These are phyloP conservation scores for Torrubiella hemipterigena DNA, from an alignment of 2,329 filamentous ascomycete genomes.

Conservation along the genomic window DNA sequence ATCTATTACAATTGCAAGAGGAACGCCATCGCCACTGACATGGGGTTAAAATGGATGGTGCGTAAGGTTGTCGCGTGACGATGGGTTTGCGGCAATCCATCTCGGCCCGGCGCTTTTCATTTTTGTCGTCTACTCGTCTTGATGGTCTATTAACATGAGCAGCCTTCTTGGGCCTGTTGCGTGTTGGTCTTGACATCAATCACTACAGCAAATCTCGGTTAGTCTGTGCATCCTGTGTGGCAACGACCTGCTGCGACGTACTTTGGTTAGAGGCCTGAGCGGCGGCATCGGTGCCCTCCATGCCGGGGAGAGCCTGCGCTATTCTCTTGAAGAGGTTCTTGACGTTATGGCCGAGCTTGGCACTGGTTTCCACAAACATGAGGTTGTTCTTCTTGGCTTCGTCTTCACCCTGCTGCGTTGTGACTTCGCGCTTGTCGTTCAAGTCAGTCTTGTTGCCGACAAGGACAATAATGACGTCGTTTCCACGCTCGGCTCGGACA, in stretches of 20 bases:
- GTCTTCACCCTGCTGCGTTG: constrained; percentile 89
- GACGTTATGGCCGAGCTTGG: constrained; percentile 95
- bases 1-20: too few relatives aligned
- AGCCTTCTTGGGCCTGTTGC: constrained; percentile 59
- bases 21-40: too few relatives aligned
- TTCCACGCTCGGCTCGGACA: constrained; percentile 88
- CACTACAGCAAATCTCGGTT: constrained; percentile 43
- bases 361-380: constrained; percentile 98
- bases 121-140: too few relatives aligned
- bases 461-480: constrained; percentile 96
- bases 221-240: constrained; percentile 7
- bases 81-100: too few relatives aligned
- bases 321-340: constrained; percentile 97
- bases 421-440: constrained; percentile 96
- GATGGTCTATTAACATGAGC: constrained; percentile 32
- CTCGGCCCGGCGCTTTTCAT: too few relatives aligned
- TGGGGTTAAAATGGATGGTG: too few relatives aligned
- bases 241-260: constrained; percentile 31
- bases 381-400: constrained; percentile 96
- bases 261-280: constrained; percentile 65
- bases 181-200: constrained; percentile 85
- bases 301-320: constrained; percentile 91
- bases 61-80: too few relatives aligned
- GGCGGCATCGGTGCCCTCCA: constrained; percentile 81
- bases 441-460: constrained; percentile 99